Base-by-base conservation (phyloP, 2,329 filamentous ascomycete species). In the Xylaria digitata region DNA sequence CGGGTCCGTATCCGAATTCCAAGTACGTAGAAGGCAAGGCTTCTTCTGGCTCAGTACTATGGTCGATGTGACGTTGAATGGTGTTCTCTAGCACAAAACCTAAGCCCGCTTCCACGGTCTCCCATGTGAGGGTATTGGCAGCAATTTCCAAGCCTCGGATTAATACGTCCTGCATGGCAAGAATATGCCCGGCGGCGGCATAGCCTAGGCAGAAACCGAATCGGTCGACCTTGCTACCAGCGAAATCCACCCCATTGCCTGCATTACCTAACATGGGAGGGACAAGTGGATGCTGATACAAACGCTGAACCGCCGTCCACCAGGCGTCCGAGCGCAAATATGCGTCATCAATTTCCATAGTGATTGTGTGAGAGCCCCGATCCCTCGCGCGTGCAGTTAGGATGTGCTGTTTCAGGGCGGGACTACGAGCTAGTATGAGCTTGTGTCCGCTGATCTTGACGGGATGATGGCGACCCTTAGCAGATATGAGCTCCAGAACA, bases 121-220 rank as follows among this genome's bases (percentile, higher is more conserved):
- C 82, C 89, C 89, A 92, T 66, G 82, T 83, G 48, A 92, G 74
- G 4, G 88, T 81, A 59, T 83, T 82, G 42, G 83, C 81, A 1
- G 88, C 88, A 67, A 90, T 83, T 54, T 88, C 85, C 30, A 90
- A 79, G 42, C 89, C 90, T 42, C 87, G 85, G 52, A 82, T 78
- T 11, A 85, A 80, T 30, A 92, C 83, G 26, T 83, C 82, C 2
- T 80, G 81, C 74, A 90, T 84, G 46, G 82, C 80, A 17, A 92
- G 80, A 45, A 87, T 79, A 56, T 86, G 81, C 0, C 89, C 90
- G 5, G 88, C 86, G 30, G 89, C 88, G 52, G 89, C 85, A 73
- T 91, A 91, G 26, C 87, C 87, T 21, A 92, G 78, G n/a, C 85
- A 85, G 68, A 87, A 86, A 37, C 83, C 80, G 65, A 88, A 83